These are phyloP conservation scores for Ceratocystis smalleyi DNA, from an alignment of 2,329 filamentous ascomycete genomes.

Conservation along the genomic window DNA sequence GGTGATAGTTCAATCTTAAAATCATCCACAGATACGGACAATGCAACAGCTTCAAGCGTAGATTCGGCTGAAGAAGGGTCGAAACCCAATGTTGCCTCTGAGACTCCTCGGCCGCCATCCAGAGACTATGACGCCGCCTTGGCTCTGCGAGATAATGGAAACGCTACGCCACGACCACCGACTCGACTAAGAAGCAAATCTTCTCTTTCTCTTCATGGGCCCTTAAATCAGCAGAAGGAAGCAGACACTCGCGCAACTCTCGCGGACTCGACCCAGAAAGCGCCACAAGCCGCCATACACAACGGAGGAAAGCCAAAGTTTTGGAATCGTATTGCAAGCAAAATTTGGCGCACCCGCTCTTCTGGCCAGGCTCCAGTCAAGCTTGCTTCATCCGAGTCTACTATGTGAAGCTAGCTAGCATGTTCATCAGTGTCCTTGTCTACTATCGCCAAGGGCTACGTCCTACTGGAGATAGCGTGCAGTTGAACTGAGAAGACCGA, in stretches of 20 bases:
- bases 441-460: neutral
- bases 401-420: neutral
- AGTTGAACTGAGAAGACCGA: too few relatives aligned
- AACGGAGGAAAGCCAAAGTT: slow-evolving; percentile 10
- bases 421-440: neutral
- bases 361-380: neutral
- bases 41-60: neutral
- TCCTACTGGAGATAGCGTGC: neutral
- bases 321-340: slow-evolving; percentile 14
- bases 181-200: slow-evolving; percentile 2
- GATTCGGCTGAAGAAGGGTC: neutral
- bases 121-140: neutral
- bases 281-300: slow-evolving; percentile 3
- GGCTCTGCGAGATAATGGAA: slow-evolving; percentile 7
- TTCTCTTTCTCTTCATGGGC: neutral
- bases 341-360: slow-evolving; percentile 1
- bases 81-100: neutral
- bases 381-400: neutral
- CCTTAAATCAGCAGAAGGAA: neutral
- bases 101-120: slow-evolving; percentile 1
- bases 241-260: neutral
- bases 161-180: slow-evolving; percentile 2
- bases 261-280: neutral
- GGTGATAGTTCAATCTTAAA: neutral
- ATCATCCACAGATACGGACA: neutral